These are phyloP conservation scores for Anthoceros angustus DNA, from an alignment of 225 moss, liverwort and hornwort species.

Conservation along the genomic window DNA sequence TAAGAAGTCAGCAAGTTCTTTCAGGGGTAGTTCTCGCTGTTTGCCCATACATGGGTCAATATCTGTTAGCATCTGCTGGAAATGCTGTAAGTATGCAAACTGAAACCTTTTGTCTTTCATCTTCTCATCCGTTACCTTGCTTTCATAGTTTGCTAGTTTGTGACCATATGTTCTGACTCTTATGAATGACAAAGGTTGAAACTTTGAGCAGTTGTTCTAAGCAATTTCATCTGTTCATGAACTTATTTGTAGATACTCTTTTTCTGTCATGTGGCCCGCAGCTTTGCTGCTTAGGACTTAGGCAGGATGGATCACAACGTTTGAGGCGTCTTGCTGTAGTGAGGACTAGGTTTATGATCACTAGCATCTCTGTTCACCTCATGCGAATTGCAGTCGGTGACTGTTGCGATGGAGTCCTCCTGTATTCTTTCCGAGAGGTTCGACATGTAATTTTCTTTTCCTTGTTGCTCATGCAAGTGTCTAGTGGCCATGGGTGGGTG, in stretches of 20 bases:
- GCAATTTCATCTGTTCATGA: not conserved
- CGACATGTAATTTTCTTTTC: not conserved
- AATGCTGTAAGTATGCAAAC: constrained; percentile 42
- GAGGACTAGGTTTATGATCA: constrained; percentile 88
- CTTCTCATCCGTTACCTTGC: not conserved
- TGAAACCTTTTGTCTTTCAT: not conserved
- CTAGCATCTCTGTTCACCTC: constrained; percentile 72
- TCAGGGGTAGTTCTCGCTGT: constrained; percentile 63
- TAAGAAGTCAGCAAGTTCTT: constrained; percentile 36
- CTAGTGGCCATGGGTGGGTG: not conserved
- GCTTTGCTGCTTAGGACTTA: constrained; percentile 67
- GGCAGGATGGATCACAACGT: constrained; percentile 44
- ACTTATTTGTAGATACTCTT: not conserved
- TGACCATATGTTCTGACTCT: not conserved
- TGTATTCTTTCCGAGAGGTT: constrained; percentile 88
- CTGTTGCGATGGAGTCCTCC: constrained; percentile 90
- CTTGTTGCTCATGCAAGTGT: not conserved
- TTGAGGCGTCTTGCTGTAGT: constrained; percentile 55
- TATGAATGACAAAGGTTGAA: not conserved
- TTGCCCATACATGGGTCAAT: constrained; percentile 78
- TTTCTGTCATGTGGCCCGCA: constrained; percentile 10
- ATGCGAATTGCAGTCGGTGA: constrained; percentile 88
- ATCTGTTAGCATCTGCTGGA: constrained; percentile 75
- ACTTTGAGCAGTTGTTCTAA: not conserved
- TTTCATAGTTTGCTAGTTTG: constrained; percentile 3